Evolutionary conservation across 83 land plant species (phyloP).

Genomic region (Diphasiastrum complanatum): DNA sequence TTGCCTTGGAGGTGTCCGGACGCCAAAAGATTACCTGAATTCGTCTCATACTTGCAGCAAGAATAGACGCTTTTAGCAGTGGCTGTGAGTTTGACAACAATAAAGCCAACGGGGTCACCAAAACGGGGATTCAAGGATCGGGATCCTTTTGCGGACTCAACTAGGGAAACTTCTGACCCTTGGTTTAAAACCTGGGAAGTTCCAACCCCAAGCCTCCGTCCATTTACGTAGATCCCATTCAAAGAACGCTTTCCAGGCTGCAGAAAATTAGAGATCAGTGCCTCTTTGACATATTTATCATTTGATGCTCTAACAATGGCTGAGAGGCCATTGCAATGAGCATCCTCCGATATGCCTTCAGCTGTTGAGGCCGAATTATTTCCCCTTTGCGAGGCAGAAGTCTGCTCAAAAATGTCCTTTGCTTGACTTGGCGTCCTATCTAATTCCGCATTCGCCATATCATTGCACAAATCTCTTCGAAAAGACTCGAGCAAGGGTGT

Average conservation of each 20-base stretch:
- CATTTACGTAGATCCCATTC: slow-evolving; percentile 68
- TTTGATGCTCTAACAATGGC: neutral
- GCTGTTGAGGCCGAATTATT: too few species aligned
- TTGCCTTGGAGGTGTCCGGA: neutral
- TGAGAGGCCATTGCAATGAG: neutral
- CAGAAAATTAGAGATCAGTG: neutral
- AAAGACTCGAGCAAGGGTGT: too few species aligned
- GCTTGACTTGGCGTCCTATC: too few species aligned
- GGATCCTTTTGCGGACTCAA: slow-evolving; percentile 21
- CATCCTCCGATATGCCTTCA: too few species aligned
- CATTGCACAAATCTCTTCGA: too few species aligned
- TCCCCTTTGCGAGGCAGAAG: too few species aligned
- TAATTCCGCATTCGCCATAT: too few species aligned
- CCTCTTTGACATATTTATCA: too few species aligned
- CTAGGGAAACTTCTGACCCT: slow-evolving; percentile 53
- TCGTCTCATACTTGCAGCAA: too few species aligned
- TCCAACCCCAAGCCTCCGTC: slow-evolving; percentile 27
- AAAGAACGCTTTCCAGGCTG: slow-evolving; percentile 29
- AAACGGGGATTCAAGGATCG: slow-evolving; percentile 12
- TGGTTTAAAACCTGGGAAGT: slow-evolving; percentile 19
- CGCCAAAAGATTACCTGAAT: neutral
- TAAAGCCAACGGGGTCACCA: slow-evolving; percentile 35
- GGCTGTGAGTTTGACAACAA: slow-evolving; percentile 25
- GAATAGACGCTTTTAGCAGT: neutral
- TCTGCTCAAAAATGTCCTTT: too few species aligned